phyloP scores from a whole-genome alignment of 805 yeast species.

The Myxozyma lipomycoides region DNA sequence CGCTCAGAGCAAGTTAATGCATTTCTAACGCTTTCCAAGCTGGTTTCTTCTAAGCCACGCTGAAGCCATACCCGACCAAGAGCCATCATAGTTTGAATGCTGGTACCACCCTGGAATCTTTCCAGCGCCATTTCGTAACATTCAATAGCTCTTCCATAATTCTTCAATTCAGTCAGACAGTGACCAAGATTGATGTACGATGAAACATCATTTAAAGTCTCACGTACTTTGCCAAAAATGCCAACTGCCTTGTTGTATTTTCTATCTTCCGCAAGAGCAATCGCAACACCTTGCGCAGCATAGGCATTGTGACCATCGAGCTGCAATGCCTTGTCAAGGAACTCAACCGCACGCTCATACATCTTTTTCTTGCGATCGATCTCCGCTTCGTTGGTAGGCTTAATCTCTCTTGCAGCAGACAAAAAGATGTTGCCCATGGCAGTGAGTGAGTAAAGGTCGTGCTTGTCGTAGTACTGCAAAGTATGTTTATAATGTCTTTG shows the following conservation, averaged over 20 bases:
- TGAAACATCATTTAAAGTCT: conserved; percentile 78
- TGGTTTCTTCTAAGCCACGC: conserved; percentile 68
- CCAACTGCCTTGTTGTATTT: conserved; percentile 68
- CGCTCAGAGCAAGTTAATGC: conserved; percentile 60
- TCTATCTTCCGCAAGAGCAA: conserved; percentile 76
- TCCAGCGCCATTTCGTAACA: conserved; percentile 71
- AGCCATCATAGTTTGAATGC: conserved; percentile 61
- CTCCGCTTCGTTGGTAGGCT: conserved; percentile 46
- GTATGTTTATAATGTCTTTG: conserved; percentile 81
- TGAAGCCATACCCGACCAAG: conserved; percentile 86
- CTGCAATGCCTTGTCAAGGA: conserved; percentile 81
- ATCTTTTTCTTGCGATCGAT: conserved; percentile 63
- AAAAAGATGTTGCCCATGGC: conserved; percentile 88
- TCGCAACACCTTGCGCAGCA: conserved; percentile 98
- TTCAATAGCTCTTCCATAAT: conserved; percentile 82
- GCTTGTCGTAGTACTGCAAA: conserved; percentile 68
- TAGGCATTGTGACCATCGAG: conserved; percentile 81
- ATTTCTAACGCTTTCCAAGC: conserved; percentile 53
- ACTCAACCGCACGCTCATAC: conserved; percentile 84
- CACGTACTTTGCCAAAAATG: conserved; percentile 82
- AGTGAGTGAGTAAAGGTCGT: conserved; percentile 82
- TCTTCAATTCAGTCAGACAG: conserved; percentile 75
- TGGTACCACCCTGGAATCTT: conserved; percentile 56
- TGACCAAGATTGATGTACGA: conserved; percentile 85
- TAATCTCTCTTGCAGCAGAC: conserved; percentile 69